Conservation (phyloP, 208 protist genomes). For the Trypanosoma cruzi region DNA sequence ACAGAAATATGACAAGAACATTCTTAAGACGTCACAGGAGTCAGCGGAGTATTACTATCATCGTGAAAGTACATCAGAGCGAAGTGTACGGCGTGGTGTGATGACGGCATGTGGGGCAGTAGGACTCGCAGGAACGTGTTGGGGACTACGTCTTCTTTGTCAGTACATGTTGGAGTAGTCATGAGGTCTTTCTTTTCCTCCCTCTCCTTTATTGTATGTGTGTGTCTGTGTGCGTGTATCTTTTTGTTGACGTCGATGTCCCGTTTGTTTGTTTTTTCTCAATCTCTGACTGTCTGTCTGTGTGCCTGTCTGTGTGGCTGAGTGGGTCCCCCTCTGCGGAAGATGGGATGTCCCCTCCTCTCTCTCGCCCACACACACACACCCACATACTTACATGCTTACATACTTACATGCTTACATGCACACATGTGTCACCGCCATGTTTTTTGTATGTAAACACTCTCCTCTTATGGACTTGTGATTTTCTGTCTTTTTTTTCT, state of each 20-base stretch:
- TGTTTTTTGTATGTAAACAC: neutral
- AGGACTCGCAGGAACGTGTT: neutral
- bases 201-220: neutral
- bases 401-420: constrained; percentile 8
- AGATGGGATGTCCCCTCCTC: too few species aligned
- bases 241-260: neutral
- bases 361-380: too few species aligned
- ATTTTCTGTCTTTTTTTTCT: constrained; percentile 1
- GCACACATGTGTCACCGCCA: neutral
- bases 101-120: constrained; percentile 9
- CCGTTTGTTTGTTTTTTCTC: too few species aligned
- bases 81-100: constrained; percentile 28
- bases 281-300: neutral
- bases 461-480: neutral
- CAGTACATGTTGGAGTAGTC: constrained; percentile 16
- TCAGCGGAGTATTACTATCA: constrained; percentile 76
- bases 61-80: constrained; percentile 33
- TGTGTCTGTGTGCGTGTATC: neutral
- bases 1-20: constrained; percentile 56
- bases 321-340: too few species aligned
- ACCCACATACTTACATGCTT: constrained; percentile 1
- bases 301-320: too few species aligned
- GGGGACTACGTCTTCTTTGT: neutral
- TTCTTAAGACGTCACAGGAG: constrained; percentile 72
- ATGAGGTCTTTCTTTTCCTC: neutral